Conservation (phyloP, 257 asterid species). For the Eucommia ulmoides region DNA sequence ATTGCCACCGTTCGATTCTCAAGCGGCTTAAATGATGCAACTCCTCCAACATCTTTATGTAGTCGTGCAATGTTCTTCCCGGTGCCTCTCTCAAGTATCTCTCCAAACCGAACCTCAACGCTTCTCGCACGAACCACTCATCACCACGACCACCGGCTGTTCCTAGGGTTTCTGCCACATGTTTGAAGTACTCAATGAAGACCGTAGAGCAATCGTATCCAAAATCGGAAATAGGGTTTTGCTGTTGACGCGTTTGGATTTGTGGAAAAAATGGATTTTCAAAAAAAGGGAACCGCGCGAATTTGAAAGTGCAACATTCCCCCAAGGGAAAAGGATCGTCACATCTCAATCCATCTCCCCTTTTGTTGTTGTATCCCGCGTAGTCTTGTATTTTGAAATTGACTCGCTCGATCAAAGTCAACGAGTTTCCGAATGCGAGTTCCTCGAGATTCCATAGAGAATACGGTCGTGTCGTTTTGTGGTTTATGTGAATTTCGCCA, state of each 20-base stretch:
- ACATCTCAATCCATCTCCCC: slow-evolving; percentile 38
- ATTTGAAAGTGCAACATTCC: slow-evolving; percentile 35
- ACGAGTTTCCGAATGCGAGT: slow-evolving; percentile 20
- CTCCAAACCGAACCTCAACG: slow-evolving; percentile 20
- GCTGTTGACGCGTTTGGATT: neutral
- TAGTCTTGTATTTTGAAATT: slow-evolving; percentile 31
- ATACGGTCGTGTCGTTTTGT: slow-evolving; percentile 35
- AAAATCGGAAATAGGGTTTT: slow-evolving; percentile 2
- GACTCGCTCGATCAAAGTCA: slow-evolving; percentile 12
- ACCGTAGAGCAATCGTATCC: slow-evolving; percentile 11
- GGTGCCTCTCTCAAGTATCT: slow-evolving; percentile 17
- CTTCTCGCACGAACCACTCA: slow-evolving; percentile 11
- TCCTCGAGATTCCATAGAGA: slow-evolving; percentile 31
- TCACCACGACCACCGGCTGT: slow-evolving; percentile 16
- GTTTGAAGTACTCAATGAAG: neutral
- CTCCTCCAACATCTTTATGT: slow-evolving; percentile 25
- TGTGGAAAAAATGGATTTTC: neutral
- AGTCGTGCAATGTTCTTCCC: too few species aligned
- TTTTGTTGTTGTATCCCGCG: slow-evolving; percentile 43
- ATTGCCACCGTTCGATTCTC: slow-evolving; percentile 14
- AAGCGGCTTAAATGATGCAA: slow-evolving; percentile 25
- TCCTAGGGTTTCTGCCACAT: slow-evolving; percentile 31
- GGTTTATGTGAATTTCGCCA: slow-evolving; percentile 47
- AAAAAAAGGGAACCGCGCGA: slow-evolving; percentile 7
- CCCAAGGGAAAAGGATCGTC: slow-evolving; percentile 36